Percentiles rank a stretch among this genome's conserved stretches.
phyloP scores from a whole-genome alignment of 2,329 filamentous ascomycete genomes.

The Aspergillus phoenicis region DNA sequence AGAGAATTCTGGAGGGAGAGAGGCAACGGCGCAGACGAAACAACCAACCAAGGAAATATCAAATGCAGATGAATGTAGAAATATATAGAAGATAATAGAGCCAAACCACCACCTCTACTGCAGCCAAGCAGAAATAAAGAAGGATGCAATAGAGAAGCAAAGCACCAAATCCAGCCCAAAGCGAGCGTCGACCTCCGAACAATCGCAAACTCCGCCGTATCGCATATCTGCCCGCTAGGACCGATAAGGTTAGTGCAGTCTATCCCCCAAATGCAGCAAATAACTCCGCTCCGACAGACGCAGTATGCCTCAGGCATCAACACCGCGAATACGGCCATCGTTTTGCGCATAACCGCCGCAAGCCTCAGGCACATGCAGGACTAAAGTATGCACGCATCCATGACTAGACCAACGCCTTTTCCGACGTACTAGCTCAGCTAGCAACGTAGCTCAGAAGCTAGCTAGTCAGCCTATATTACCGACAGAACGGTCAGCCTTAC shows the following conservation, averaged over 20 bases:
- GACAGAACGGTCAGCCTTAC: neutral
- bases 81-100: neutral
- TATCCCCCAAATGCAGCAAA: neutral
- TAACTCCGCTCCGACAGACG: neutral
- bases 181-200: neutral
- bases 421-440: neutral
- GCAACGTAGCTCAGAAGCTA: neutral
- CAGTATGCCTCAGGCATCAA: neutral
- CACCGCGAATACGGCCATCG: neutral
- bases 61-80: neutral
- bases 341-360: neutral
- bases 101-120: neutral
- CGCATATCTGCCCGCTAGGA: neutral
- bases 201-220: conserved; percentile 2
- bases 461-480: no score
- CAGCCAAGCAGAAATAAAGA: neutral
- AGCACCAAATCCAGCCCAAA: neutral
- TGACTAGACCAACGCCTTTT: neutral
- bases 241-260: neutral
- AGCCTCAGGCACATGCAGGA: neutral
- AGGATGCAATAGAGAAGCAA: neutral
- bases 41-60: no score
- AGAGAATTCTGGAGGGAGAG: neutral
- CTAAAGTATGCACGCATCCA: neutral
- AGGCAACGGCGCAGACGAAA: no score